Conservation (phyloP, 345 rosid genomes). For the Euphorbia tirucalli region DNA sequence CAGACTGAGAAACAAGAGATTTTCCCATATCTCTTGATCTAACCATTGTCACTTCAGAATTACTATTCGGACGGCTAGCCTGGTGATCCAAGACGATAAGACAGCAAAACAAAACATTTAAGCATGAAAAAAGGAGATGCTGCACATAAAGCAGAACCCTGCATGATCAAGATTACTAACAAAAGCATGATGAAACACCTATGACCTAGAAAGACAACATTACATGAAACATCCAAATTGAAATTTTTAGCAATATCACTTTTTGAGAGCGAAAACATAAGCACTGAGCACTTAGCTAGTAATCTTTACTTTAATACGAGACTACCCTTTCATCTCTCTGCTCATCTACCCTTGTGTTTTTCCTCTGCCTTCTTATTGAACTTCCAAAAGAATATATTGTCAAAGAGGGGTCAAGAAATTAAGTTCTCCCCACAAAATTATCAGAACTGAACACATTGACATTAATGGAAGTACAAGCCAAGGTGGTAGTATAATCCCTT, state of each 20-base stretch:
- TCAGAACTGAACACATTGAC: not conserved
- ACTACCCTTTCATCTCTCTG: not conserved
- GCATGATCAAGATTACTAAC: conserved; percentile 4
- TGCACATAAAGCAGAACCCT: not conserved
- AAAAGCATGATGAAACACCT: conserved; percentile 16
- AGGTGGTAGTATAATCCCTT: not conserved
- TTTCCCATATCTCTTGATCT: conserved; percentile 71
- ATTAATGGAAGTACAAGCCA: not conserved
- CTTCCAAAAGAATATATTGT: not conserved
- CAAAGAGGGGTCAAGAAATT: not conserved
- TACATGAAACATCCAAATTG: not conserved
- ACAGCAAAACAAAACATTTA: not conserved
- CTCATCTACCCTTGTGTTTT: not conserved
- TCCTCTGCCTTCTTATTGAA: not conserved
- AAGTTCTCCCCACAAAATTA: not conserved
- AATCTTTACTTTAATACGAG: not conserved
- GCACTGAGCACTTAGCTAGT: not conserved
- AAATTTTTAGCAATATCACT: not conserved
- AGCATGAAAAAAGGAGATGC: not conserved
- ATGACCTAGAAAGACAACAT: not conserved
- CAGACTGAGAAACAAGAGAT: conserved; percentile 53
- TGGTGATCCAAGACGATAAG: conserved; percentile 23
- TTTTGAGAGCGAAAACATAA: not conserved
- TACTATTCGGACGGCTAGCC: conserved; percentile 52
- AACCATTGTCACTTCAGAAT: conserved; percentile 41